Evolutionary conservation across 1,284 basidiomycete genomes (phyloP), one percentile per base, ranked within the genome.

Genomic region (Baeospora myosura): DNA sequence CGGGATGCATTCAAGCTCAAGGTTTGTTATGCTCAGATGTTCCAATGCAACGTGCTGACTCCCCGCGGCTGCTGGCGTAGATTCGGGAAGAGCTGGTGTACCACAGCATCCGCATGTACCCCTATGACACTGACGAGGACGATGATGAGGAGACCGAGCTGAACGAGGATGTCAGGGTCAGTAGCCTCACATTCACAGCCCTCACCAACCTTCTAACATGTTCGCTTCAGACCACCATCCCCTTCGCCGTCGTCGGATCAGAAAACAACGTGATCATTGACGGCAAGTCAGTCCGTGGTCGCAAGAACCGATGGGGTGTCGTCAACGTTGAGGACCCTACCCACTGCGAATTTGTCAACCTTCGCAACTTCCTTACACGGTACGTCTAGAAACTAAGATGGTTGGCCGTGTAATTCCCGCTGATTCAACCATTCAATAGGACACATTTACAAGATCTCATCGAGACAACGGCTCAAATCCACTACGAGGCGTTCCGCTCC

Each of bases 401-500:
- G 14, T 26, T 44, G 38, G 5, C 5, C 20, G 16, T 39, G 26
- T 20, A 25, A 39, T 11, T 42, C 14, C 31, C 14, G 37, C 31
- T 34, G 14, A 24, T 8, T 33, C 12, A 6, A 21, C 5, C 25
- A 5, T 10, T 35, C 34, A 10, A 32, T 45, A 87, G 93, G 64
- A 95, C 95, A 23, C 95, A 98, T 67, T 68, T 98, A 56, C 96
- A 98, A 66, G 96, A 98, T 62, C 69, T 98, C 55, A 98, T 98
- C 62, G 95, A 98, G 74, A 97, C 95, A 42, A 98, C 95, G 2
- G 90, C 94, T 5, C 89, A 95, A 66, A 96, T 96, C 62, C 96
- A 98, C 68, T 98, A 98, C 67, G 96, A 98, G 74, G 93, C 94
- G 5, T 98, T 98, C 88, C 83, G 95, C 52, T 94, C 89, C 56